Evolutionary conservation across 495 filamentous ascomycete species (phyloP), one percentile per base, ranked within the genome.

Genomic region (Hypoxylon perforatum): DNA sequence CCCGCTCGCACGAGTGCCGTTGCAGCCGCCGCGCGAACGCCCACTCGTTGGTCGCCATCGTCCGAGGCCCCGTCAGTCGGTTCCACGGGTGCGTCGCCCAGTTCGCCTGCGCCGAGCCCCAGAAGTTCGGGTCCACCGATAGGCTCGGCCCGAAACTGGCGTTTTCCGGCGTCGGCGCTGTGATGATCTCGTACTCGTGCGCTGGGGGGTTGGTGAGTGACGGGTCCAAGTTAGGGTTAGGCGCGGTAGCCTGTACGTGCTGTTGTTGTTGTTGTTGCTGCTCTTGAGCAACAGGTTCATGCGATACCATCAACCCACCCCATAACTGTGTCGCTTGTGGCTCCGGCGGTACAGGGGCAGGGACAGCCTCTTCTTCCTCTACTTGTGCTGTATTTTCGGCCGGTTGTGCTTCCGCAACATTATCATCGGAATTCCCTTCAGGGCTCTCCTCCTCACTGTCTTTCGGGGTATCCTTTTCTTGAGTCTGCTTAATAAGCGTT

Each of bases 11-110:
- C n/a, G n/a, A n/a, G n/a, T n/a, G n/a, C n/a, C 92, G 83, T 18
- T 92, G 90, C 21, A 95, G 79, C 11, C 87, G 82, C 0, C 91
- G 86, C 15, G 87, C 86, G 62, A 96, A 91, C n/a, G 84, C 84
- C 12, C 79, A 78, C 75, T 95, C 92, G 21, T 87, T 81, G 42
- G 86, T 80, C 30, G 82, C 77, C 66, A 85, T 85, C 0, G 82
- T 81, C 3, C 53, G 70, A 0, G 84, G 82, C 1, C 71, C 55
- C 0, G 79, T 73, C 1, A 82, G 77, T 4, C 72, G 58, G 14
- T 75, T 71, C 49, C 53, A 72, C n/a, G 69, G 68, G 17, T 68
- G 51, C 4, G 52, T 5, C 3, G 69, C 53, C 72, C 72, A 74
- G 17, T 48, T 39, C 9, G 64, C 58, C 17, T 58, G 18, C 2